These are phyloP conservation scores for Fraxinus anomala DNA, from an alignment of 257 asterid genomes.

Conservation along the genomic window DNA sequence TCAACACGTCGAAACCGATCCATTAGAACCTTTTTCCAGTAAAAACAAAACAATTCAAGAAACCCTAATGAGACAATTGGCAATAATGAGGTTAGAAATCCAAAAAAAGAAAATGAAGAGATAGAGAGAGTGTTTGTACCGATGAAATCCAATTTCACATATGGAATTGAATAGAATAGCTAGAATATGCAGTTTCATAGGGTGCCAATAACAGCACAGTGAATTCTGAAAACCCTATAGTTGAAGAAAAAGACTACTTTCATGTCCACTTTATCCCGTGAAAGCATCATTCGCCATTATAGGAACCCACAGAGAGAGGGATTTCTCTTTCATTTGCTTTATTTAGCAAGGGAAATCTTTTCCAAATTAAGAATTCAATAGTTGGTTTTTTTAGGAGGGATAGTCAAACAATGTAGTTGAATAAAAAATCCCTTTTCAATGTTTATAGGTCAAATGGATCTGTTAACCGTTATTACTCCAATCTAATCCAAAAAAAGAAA, in stretches of 20 bases:
- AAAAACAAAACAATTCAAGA: conserved; percentile 19
- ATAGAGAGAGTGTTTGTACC: not conserved
- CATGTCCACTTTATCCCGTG: conserved; percentile 8
- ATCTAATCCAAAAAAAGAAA: conserved; percentile 25
- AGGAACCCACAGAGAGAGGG: not conserved
- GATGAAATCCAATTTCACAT: not conserved
- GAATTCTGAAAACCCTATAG: conserved; percentile 1
- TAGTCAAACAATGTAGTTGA: too few relatives aligned
- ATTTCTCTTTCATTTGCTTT: not conserved
- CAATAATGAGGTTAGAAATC: too few relatives aligned
- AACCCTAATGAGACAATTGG: not conserved
- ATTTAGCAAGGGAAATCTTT: not conserved
- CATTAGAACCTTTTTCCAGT: conserved; percentile 21
- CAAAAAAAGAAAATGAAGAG: conserved; percentile 5
- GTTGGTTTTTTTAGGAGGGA: too few relatives aligned
- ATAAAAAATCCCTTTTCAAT: too few relatives aligned
- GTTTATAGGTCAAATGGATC: too few relatives aligned
- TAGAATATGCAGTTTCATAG: not conserved
- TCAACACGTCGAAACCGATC: conserved; percentile 38
- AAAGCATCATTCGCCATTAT: not conserved
- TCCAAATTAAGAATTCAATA: not conserved
- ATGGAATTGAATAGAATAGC: not conserved
- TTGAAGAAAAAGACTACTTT: not conserved
- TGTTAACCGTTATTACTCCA: too few relatives aligned
- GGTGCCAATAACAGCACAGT: not conserved